A percentile compares a stretch with the other conserved stretches of the same genome.
Conservation (phyloP, 83 land plant species). For the Thuja plicata region DNA sequence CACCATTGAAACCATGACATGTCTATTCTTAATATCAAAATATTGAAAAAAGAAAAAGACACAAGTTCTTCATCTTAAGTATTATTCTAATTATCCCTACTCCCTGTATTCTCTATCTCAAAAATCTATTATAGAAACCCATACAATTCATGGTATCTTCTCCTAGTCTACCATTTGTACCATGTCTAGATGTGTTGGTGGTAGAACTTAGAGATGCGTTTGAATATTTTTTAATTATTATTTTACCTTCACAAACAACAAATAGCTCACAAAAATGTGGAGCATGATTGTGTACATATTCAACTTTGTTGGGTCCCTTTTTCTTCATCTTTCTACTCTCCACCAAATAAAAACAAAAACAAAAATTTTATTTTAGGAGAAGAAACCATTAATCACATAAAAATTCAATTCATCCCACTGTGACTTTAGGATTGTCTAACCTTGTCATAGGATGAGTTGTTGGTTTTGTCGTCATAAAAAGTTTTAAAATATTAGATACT, state of each 20-base stretch:
- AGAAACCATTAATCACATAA: neutral
- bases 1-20: too few species aligned
- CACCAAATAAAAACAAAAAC: neutral
- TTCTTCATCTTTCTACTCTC: slow-evolving; percentile 26
- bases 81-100: too few species aligned
- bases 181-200: slow-evolving; percentile 1
- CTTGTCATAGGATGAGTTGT: slow-evolving; percentile 31
- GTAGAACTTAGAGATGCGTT: neutral
- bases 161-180: neutral
- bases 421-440: neutral
- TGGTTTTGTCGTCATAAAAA: slow-evolving; percentile 33
- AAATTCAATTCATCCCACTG: neutral
- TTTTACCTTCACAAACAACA: slow-evolving; percentile 43
- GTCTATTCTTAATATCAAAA: too few species aligned
- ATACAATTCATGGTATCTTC: neutral
- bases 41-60: too few species aligned
- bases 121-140: slow-evolving; percentile 7
- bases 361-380: neutral
- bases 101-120: neutral
- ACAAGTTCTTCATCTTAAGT: too few species aligned
- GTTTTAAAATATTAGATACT: slow-evolving; percentile 37
- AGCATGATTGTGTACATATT: slow-evolving; percentile 33
- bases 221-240: neutral
- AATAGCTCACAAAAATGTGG: slow-evolving; percentile 49
- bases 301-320: slow-evolving; percentile 31